phyloP scores from a whole-genome alignment of 768 basidiomycete species.

The Xerocomellus amylosporus region DNA sequence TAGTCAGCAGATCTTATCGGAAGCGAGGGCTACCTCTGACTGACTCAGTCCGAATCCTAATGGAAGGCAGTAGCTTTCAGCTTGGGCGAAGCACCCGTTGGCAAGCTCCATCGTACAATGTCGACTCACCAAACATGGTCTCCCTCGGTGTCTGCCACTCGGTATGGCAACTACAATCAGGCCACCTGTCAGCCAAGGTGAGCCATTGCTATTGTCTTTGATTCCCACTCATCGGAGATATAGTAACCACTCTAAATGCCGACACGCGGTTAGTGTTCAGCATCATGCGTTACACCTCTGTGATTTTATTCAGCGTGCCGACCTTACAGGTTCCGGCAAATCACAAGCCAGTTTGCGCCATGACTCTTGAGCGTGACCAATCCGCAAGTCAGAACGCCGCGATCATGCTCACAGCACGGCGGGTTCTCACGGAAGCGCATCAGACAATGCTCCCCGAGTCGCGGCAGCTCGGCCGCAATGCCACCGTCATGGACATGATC shows the following conservation, averaged over 20 bases:
- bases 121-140: not conserved
- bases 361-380: not conserved
- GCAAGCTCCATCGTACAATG: constrained; percentile 2
- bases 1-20: not conserved
- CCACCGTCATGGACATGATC: constrained; percentile 47
- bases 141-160: constrained; percentile 4
- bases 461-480: constrained; percentile 31
- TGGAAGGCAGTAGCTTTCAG: not conserved
- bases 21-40: not conserved
- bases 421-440: constrained; percentile 30
- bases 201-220: constrained; percentile 17
- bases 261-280: constrained; percentile 6
- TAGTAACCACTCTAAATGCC: not conserved
- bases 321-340: not conserved
- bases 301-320: constrained; percentile 11
- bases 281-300: not conserved
- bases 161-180: constrained; percentile 11
- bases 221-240: constrained; percentile 11
- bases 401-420: constrained; percentile 7
- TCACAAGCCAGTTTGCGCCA: not conserved
- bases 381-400: not conserved
- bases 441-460: constrained; percentile 29
- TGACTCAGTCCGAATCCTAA: constrained; percentile 4
- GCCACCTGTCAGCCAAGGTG: constrained; percentile 18
- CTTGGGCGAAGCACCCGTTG: not conserved